Conservation (phyloP, 78 protist genomes). For the Dictyostelium brefeldianum region DNA sequence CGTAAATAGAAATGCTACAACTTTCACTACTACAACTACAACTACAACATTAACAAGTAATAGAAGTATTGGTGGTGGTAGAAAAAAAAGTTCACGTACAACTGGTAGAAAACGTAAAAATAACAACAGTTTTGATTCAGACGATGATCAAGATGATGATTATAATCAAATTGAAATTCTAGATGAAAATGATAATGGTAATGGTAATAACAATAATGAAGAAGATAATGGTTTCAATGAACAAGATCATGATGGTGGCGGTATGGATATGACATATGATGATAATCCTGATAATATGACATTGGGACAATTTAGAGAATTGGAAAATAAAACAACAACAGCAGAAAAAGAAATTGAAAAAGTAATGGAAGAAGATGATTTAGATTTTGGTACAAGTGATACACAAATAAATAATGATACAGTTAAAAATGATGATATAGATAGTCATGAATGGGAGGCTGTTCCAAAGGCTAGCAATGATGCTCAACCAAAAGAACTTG, state of each 20-base stretch:
- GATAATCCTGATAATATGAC: background rate
- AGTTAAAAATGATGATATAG: too few relatives aligned
- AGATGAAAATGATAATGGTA: conserved; percentile 1
- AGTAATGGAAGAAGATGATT: background rate
- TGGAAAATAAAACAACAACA: background rate
- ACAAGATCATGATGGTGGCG: background rate
- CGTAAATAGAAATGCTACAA: background rate
- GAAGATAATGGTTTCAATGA: background rate
- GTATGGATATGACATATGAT: background rate
- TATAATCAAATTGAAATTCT: background rate
- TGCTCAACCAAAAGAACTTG: too few relatives aligned
- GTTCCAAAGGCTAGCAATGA: too few relatives aligned
- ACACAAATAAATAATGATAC: too few relatives aligned
- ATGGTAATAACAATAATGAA: background rate
- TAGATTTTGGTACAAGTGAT: background rate
- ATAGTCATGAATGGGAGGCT: too few relatives aligned
- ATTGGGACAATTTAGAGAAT: background rate
- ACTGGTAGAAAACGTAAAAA: background rate
- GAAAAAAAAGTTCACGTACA: background rate
- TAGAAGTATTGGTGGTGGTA: too few relatives aligned
- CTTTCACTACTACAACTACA: too few relatives aligned
- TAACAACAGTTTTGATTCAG: background rate
- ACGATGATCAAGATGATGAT: conserved; percentile 1
- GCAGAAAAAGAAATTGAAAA: background rate
- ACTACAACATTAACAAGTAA: background rate